Percentiles rank a stretch among this genome's conserved stretches.
Evolutionary conservation across 2,329 filamentous ascomycete genomes (phyloP).

Genomic region (Onygena corvina): DNA sequence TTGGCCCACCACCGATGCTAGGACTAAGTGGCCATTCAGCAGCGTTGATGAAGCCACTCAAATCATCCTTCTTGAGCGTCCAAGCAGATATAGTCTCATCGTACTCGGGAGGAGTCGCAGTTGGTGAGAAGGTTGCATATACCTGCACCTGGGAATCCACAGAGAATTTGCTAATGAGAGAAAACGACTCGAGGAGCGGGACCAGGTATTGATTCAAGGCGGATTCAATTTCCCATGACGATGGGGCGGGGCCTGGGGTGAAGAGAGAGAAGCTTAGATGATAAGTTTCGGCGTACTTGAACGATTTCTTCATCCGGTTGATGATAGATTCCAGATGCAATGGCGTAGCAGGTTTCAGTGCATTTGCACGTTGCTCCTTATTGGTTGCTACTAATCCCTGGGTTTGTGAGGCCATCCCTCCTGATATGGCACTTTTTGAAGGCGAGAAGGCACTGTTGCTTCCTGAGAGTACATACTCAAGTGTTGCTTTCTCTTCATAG

Average conservation of each 20-base stretch:
- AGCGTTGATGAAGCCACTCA: conserved; percentile 91
- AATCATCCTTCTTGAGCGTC: conserved; percentile 67
- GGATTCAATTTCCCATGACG: conserved; percentile 78
- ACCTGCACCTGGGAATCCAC: conserved; percentile 93
- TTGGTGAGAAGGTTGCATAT: conserved; percentile 60
- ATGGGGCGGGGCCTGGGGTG: conserved; percentile 63
- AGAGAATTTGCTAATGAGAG: conserved; percentile 83
- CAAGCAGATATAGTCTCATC: conserved; percentile 46
- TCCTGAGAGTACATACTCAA: conserved; percentile 59
- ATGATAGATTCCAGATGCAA: conserved; percentile 47
- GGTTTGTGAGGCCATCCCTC: conserved; percentile 22
- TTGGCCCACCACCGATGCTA: conserved; percentile 84
- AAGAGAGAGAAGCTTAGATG: conserved; percentile 95
- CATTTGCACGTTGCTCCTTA: conserved; percentile 21
- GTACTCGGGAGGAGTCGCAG: conserved; percentile 46
- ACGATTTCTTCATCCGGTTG: conserved; percentile 63
- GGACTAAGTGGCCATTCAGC: conserved; percentile 95
- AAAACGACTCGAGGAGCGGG: conserved; percentile 67
- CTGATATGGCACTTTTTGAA: conserved; percentile 37
- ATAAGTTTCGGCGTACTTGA: conserved; percentile 88
- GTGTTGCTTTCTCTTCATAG: conserved; percentile 74
- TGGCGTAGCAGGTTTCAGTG: conserved; percentile 29
- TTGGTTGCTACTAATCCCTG: conserved; percentile 21
- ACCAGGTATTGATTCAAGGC: conserved; percentile 70
- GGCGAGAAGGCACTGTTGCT: conserved; percentile 27